phyloP scores from a whole-genome alignment of 129 eudicot genomes.

The Lactuca sativa region DNA sequence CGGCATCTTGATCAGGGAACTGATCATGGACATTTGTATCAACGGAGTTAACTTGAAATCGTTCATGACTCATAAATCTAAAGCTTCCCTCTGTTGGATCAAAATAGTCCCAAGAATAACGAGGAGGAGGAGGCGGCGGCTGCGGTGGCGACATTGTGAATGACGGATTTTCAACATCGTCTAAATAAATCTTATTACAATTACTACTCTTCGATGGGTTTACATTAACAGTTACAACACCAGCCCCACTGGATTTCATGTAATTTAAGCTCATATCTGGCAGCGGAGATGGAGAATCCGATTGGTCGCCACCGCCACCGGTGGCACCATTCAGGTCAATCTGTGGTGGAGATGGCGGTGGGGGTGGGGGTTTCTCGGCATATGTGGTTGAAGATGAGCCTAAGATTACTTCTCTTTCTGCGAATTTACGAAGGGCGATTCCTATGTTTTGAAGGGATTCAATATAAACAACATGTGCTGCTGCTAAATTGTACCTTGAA shows the following conservation, averaged over 20 bases:
- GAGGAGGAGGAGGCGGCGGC: constrained; percentile 56
- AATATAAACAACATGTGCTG: constrained; percentile 77
- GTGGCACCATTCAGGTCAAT: constrained; percentile 29
- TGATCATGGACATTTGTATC: constrained; percentile 27
- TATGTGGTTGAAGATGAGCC: constrained; percentile 35
- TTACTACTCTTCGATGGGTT: constrained; percentile 29
- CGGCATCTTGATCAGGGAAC: constrained; percentile 22
- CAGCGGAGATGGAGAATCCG: constrained; percentile 40
- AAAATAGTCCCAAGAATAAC: constrained; percentile 83
- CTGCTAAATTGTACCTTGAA: constrained; percentile 80
- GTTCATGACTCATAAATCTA: constrained; percentile 58
- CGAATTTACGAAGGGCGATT: constrained; percentile 63
- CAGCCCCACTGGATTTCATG: constrained; percentile 49
- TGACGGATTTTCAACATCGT: constrained; percentile 35
- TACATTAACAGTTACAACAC: constrained; percentile 51
- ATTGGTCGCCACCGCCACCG: constrained; percentile 30
- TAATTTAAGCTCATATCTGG: constrained; percentile 46
- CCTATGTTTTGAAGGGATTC: constrained; percentile 69
- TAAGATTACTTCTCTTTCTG: constrained; percentile 51
- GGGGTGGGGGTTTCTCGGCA: not conserved
- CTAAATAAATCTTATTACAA: constrained; percentile 45
- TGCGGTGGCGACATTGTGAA: constrained; percentile 52
- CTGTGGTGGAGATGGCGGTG: constrained; percentile 49
- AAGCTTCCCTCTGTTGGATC: constrained; percentile 78
- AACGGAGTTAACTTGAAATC: constrained; percentile 15